These are phyloP conservation scores for Lasiosphaeris hirsuta DNA, from an alignment of 495 filamentous ascomycete genomes.

Conservation along the genomic window DNA sequence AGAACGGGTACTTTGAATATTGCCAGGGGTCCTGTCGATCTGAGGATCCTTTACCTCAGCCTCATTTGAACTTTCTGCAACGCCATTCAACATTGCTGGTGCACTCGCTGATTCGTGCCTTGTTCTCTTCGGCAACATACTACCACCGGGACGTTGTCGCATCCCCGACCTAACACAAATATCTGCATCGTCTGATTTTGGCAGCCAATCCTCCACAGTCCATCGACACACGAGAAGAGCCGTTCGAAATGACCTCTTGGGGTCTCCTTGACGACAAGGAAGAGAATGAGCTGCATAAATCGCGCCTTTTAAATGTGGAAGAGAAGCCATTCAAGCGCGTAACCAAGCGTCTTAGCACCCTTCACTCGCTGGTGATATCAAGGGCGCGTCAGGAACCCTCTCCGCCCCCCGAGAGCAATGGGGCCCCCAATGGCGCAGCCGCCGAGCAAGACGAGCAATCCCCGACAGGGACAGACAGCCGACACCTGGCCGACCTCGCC, in stretches of 20 bases:
- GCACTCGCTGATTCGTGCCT: not conserved
- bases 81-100: not conserved
- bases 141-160: too few species aligned
- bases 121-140: too few species aligned
- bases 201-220: too few species aligned
- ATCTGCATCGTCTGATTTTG: too few species aligned
- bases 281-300: conserved; percentile 84
- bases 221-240: not conserved
- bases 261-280: conserved; percentile 49
- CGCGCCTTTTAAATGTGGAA: conserved; percentile 86
- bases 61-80: not conserved
- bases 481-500: conserved; percentile 43
- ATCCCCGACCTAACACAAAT: too few species aligned
- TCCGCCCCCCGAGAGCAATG: conserved; percentile 63
- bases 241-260: conserved; percentile 27
- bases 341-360: conserved; percentile 69
- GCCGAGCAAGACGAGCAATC: conserved; percentile 23
- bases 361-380: conserved; percentile 56
- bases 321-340: conserved; percentile 90
- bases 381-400: conserved; percentile 59
- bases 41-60: not conserved
- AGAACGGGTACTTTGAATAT: not conserved
- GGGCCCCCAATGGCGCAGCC: conserved; percentile 19
- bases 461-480: conserved; percentile 18
- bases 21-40: not conserved